phyloP scores from a whole-genome alignment of 257 asterid genomes.

The Solanum virginianum region DNA sequence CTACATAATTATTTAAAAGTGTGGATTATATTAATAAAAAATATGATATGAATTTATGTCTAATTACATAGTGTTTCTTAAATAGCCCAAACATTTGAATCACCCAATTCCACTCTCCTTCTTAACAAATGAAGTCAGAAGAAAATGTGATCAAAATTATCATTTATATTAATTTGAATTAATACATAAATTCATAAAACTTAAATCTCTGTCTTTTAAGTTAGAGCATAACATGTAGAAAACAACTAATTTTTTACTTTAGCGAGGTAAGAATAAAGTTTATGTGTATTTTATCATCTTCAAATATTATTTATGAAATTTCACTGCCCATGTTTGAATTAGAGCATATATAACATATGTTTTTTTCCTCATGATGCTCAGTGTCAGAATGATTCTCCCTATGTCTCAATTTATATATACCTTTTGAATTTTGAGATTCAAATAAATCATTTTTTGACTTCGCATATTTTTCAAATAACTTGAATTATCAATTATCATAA shows the following conservation, averaged over 20 bases:
- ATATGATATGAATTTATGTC: too few species aligned
- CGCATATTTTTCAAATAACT: neutral
- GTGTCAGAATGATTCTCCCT: neutral
- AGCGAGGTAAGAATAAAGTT: neutral
- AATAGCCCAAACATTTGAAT: neutral
- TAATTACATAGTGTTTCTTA: neutral
- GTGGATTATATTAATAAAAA: too few species aligned
- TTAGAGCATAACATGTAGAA: neutral
- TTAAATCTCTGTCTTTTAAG: neutral
- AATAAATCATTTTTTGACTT: neutral
- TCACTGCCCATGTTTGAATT: neutral
- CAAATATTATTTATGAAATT: neutral
- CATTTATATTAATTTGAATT: neutral
- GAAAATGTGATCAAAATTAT: neutral
- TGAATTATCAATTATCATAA: neutral
- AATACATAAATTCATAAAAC: neutral
- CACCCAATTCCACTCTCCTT: neutral
- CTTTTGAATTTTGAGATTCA: neutral
- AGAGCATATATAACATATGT: neutral
- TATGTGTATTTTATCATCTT: accelerated
- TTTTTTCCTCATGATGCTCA: neutral
- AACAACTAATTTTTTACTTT: neutral
- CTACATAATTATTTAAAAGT: too few species aligned
- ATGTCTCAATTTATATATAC: neutral
- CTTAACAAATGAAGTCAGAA: neutral